A percentile compares a stretch with the other conserved stretches of the same genome.
phyloP scores from a whole-genome alignment of 164 flowering plant genomes.

The Umbellularia californica region DNA sequence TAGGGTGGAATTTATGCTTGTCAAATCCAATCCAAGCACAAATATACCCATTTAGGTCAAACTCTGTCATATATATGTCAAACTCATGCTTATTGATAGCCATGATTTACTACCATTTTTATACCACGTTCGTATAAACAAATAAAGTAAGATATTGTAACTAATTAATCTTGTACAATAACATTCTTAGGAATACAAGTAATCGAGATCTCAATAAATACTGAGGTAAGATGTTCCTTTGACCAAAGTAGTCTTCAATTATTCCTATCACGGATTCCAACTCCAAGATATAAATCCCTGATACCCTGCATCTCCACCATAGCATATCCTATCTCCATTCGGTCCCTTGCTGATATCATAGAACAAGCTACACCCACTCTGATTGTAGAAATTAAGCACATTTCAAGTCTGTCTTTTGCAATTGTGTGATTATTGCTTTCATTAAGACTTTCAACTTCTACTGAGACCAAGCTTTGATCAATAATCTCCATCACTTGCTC shows the following conservation, averaged over 20 bases:
- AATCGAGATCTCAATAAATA: no score
- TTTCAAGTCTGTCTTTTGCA: not conserved
- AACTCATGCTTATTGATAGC: no score
- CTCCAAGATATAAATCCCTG: not conserved
- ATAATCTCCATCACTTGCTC: constrained; percentile 2
- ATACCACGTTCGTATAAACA: no score
- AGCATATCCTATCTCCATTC: not conserved
- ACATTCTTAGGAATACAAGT: no score
- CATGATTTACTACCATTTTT: no score
- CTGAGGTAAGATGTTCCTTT: no score
- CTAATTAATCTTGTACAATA: no score
- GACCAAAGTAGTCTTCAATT: not conserved
- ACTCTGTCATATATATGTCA: no score
- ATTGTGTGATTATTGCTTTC: not conserved
- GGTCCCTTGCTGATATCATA: not conserved
- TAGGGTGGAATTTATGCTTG: no score
- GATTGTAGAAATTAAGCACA: not conserved
- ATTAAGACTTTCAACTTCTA: not conserved
- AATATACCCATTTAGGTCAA: no score
- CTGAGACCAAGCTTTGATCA: not conserved
- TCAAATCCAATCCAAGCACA: no score
- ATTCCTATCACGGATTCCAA: not conserved
- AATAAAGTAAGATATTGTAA: no score
- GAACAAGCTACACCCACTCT: not conserved
- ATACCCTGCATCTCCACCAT: not conserved